Base-by-base conservation (phyloP, 2,329 filamentous ascomycete species). In the Pseudocercospora musae region DNA sequence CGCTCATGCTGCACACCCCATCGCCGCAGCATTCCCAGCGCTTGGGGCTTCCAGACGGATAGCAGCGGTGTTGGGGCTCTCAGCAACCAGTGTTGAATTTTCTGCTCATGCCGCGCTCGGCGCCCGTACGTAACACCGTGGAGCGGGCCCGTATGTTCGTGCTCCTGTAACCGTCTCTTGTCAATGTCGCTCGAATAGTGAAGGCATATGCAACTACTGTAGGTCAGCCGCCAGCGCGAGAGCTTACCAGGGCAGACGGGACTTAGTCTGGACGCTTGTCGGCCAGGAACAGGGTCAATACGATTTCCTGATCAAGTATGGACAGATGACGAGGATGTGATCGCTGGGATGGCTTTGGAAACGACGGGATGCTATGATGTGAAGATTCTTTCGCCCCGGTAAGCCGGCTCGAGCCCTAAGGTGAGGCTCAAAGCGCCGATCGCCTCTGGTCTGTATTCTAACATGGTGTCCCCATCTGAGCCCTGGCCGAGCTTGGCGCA, bases 381-480 rank as follows among this genome's bases (percentile, higher is more conserved):
- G n/a, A n/a, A n/a, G n/a, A n/a, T n/a, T n/a, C n/a, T n/a, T n/a
- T n/a, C n/a, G n/a, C n/a, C n/a, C n/a, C n/a, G n/a, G n/a, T n/a
- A n/a, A n/a, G n/a, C n/a, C n/a, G 56, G 60, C 55, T 37, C 37
- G 23, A 40, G 60, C 60, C n/a, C 55, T 58, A 54, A 20, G 27
- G 6, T 4, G n/a, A n/a, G 9, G 20, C 13, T 50, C 48, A 50
- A 50, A 27, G 48, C 48, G 48, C 48, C 48, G 48, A 50, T 50
- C 23, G 48, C 48, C 1, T 23, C 11, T 20, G 18, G 46, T 8
- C 49, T 53, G 49, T n/a, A n/a, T n/a, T n/a, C n/a, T 33, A 20
- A 31, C 49, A 53, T 20, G 49, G 49, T 29, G 27, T 11, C n/a
- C n/a, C n/a, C n/a, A n/a, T n/a, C n/a, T n/a, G n/a, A n/a, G n/a